A percentile compares a stretch with the other conserved stretches of the same genome.
Evolutionary conservation across 495 filamentous ascomycete genomes (phyloP).

Genomic region (Aspergillus hancockii): DNA sequence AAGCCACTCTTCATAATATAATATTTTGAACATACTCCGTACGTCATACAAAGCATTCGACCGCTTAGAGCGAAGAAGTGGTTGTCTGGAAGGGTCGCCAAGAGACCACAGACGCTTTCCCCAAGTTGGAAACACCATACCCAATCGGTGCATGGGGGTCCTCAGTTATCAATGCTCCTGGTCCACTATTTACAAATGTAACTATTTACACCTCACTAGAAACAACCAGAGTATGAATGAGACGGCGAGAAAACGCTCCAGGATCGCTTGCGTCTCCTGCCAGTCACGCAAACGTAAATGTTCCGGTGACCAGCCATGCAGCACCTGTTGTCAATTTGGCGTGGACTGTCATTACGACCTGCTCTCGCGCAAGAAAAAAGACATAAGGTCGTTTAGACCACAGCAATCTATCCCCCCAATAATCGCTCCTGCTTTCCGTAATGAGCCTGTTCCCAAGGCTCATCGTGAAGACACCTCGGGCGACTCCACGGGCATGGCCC

Average conservation of each 20-base stretch:
- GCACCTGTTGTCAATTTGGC: slow-evolving; percentile 50
- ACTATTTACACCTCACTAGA: background rate
- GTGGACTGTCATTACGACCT: slow-evolving; percentile 48
- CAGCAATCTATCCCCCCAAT: slow-evolving; percentile 15
- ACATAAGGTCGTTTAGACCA: slow-evolving; percentile 18
- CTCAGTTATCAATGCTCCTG: too few species aligned
- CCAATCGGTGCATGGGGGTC: background rate
- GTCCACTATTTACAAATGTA: background rate
- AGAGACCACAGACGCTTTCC: too few species aligned
- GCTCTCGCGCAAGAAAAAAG: slow-evolving; percentile 37
- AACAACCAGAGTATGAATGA: slow-evolving; percentile 31
- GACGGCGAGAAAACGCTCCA: slow-evolving; percentile 42
- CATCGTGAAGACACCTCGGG: slow-evolving; percentile 4
- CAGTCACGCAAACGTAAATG: slow-evolving; percentile 57
- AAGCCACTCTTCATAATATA: too few species aligned
- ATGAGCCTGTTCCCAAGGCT: slow-evolving; percentile 3
- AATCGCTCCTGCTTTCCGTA: slow-evolving; percentile 20
- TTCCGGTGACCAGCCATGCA: slow-evolving; percentile 51
- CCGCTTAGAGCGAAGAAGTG: too few species aligned
- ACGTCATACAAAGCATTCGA: too few species aligned
- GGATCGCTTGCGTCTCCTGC: slow-evolving; percentile 52
- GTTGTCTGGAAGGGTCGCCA: too few species aligned
- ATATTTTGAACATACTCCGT: too few species aligned
- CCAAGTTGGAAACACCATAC: background rate
- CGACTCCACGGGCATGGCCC: slow-evolving; percentile 26